Percentiles rank a stretch among this genome's conserved stretches.
These are phyloP conservation scores for Salix koriyanagi DNA, from an alignment of 345 rosid genomes.

Conservation along the genomic window DNA sequence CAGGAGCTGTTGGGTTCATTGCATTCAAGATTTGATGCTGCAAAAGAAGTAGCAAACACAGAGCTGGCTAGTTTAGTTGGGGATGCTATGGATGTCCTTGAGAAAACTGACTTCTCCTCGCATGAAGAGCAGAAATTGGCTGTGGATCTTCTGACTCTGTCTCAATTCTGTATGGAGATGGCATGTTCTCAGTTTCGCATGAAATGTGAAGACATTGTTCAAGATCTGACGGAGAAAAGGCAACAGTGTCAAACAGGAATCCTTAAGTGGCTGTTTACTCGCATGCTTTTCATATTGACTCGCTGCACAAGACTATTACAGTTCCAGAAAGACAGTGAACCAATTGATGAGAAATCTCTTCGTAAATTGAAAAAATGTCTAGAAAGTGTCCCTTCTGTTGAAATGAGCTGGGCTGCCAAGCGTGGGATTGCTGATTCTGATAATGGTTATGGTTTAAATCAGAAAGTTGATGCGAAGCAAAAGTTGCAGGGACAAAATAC, in stretches of 20 bases:
- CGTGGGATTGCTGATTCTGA: constrained; percentile 39
- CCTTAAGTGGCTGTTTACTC: constrained; percentile 65
- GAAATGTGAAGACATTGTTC: constrained; percentile 66
- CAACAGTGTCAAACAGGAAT: constrained; percentile 59
- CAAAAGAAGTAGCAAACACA: constrained; percentile 55
- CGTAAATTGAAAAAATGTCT: constrained; percentile 64
- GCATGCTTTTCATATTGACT: constrained; percentile 72
- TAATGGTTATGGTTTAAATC: constrained; percentile 26
- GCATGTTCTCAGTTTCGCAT: constrained; percentile 51
- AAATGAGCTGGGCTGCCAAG: constrained; percentile 48
- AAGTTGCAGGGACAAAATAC: constrained; percentile 21
- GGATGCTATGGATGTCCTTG: constrained; percentile 54
- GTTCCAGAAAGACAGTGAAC: constrained; percentile 67
- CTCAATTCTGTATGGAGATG: constrained; percentile 58
- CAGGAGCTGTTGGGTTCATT: constrained; percentile 70
- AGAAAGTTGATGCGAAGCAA: constrained; percentile 27
- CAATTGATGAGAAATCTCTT: constrained; percentile 61
- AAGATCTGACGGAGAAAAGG: constrained; percentile 63
- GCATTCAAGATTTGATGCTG: constrained; percentile 67
- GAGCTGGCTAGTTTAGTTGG: constrained; percentile 52
- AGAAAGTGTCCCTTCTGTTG: constrained; percentile 72
- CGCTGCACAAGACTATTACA: constrained; percentile 73
- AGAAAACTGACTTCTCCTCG: constrained; percentile 46
- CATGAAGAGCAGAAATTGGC: constrained; percentile 53
- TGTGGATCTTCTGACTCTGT: constrained; percentile 50